phyloP scores from a whole-genome alignment of 2,329 filamentous ascomycete species.

The Cytospora schulzeri region DNA sequence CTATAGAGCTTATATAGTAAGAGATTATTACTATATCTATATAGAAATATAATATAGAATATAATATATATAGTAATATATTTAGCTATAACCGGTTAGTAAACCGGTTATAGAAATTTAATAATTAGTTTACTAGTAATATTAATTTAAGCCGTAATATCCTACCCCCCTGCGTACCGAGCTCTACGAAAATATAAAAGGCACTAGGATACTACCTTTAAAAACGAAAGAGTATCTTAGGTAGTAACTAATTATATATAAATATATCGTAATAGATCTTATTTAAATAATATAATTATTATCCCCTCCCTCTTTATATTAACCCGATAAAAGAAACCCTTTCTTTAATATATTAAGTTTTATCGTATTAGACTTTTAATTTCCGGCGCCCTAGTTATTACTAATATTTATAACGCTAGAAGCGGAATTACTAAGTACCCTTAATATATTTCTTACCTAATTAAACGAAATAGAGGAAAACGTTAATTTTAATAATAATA shows the following conservation, averaged over 20 bases:
- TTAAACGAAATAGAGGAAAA: not conserved
- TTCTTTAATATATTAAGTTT: too few relatives aligned
- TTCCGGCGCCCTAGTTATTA: too few relatives aligned
- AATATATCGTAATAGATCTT: not conserved
- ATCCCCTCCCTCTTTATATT: not conserved
- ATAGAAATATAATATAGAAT: too few relatives aligned
- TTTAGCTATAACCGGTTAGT: too few relatives aligned
- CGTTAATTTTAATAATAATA: not conserved
- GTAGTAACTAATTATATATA: not conserved
- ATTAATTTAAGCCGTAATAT: not conserved
- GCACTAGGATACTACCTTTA: too few relatives aligned
- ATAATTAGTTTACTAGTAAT: not conserved
- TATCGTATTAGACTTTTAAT: not conserved
- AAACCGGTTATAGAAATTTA: not conserved
- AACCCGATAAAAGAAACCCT: too few relatives aligned
- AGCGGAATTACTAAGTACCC: not conserved
- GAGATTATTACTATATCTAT: too few relatives aligned
- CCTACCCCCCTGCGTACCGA: not conserved
- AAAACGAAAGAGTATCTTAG: too few relatives aligned
- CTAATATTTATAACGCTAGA: not conserved
- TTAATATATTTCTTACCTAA: not conserved
- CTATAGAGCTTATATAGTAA: too few relatives aligned
- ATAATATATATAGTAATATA: too few relatives aligned
- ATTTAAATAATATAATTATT: not conserved
- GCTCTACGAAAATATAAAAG: too few relatives aligned